Evolutionary conservation across 805 yeast species (phyloP).

Genomic region (Starmerella sp.): DNA sequence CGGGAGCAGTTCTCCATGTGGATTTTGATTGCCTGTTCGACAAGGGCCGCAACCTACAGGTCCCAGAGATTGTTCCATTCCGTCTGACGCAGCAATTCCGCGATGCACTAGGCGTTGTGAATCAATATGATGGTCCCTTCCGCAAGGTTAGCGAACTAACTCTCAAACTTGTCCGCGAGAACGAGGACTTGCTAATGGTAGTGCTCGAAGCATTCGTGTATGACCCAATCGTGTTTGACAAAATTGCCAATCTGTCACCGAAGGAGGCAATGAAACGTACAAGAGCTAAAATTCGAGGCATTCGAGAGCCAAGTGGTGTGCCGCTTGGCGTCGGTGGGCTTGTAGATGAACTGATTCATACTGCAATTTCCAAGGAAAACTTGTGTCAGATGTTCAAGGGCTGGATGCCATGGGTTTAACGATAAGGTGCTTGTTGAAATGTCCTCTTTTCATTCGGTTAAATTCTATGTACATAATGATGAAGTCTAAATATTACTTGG

Average conservation of each 20-base stretch:
- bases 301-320: slow-evolving; percentile 66
- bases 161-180: slow-evolving; percentile 52
- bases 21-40: slow-evolving; percentile 96
- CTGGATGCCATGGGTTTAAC: slow-evolving; percentile 69
- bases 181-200: slow-evolving; percentile 79
- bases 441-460: neutral
- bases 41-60: slow-evolving; percentile 48
- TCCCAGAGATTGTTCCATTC: slow-evolving; percentile 93
- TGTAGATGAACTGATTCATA: slow-evolving; percentile 77
- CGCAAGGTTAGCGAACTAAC: slow-evolving; percentile 80
- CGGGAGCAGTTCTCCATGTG: slow-evolving; percentile 80
- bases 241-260: slow-evolving; percentile 28
- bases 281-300: slow-evolving; percentile 72
- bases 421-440: no score
- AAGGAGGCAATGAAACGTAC: slow-evolving; percentile 52
- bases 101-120: slow-evolving; percentile 71
- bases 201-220: slow-evolving; percentile 84
- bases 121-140: slow-evolving; percentile 83
- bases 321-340: slow-evolving; percentile 88
- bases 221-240: slow-evolving; percentile 66
- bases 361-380: slow-evolving; percentile 61
- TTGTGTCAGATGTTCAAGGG: slow-evolving; percentile 86
- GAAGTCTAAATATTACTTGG: neutral
- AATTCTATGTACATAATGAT: neutral
- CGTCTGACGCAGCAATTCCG: slow-evolving; percentile 77